Base-by-base conservation (phyloP, 2,329 filamentous ascomycete genomes). In the Calonectria pteridis region DNA sequence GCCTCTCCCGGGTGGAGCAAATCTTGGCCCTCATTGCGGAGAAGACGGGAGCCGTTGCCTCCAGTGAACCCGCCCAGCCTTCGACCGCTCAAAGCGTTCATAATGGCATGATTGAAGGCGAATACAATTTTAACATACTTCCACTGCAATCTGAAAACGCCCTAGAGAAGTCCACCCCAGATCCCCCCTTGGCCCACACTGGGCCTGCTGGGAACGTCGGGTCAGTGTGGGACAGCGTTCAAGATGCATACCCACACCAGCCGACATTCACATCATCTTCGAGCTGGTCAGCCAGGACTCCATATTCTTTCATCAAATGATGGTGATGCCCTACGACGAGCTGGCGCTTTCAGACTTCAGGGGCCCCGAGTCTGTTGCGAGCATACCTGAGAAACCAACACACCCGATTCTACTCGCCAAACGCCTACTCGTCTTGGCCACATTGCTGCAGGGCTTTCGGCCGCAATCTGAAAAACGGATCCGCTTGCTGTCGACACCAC, bases 231-330 rank as follows among this genome's bases (percentile, higher is more conserved):
- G 43, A 26, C 13, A 28, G n/a, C 18, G 11, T 37, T 37, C n/a
- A 59, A 26, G n/a, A 59, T 35, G 55, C 31, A 9, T 16, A 14
- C 55, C 55, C n/a, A 59, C 53, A 10, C 55, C 13, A 28, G 31
- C 20, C n/a, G 55, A 59, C 33, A 59, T 59, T 26, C 13, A 23
- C 11, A 23, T 59, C 33, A 59, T 59, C 7, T 59, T 59, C 20
- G 55, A 59, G 6, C 9, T 59, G 33, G 33, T 59, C 16, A 40
- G 55, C 55, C 55, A 59, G 28, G 55, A 59, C 23, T 59, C 55
- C n/a, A 59, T 59, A 10, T 59, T 59, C 11, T 59, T 59, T 20
- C 55, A 59, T n/a, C 55, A 59, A 31, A 59, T 59, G 55, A 37
- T 59, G 55, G 31, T 59, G n/a, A 59, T 37, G 55, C 33, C 55